Evolutionary conservation across 805 yeast genomes (phyloP).

Genomic region (Teunomyces lycoperdinae): DNA sequence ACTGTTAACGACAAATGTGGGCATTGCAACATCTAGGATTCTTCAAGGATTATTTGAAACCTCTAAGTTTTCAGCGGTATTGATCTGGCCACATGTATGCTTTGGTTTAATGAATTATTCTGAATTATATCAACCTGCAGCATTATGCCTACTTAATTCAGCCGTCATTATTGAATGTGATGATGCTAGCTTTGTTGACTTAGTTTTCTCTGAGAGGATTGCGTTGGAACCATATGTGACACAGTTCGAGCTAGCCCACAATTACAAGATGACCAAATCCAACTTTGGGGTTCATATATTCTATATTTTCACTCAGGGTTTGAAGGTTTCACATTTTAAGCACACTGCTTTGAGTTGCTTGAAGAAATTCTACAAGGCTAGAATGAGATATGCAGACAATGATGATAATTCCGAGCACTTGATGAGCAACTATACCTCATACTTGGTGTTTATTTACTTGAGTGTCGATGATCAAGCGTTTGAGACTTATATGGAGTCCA

Average conservation of each 20-base stretch:
- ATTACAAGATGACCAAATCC: conserved; percentile 35
- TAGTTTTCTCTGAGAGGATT: conserved; percentile 29
- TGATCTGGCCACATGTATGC: conserved; percentile 47
- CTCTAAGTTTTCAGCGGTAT: conserved; percentile 45
- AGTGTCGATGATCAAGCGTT: conserved; percentile 24
- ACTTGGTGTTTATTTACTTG: conserved; percentile 34
- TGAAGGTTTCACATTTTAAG: conserved; percentile 55
- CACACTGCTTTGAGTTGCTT: conserved; percentile 47
- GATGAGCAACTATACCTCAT: conserved; percentile 7
- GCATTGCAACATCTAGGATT: conserved; percentile 47
- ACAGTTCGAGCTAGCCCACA: conserved; percentile 42
- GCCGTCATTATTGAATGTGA: conserved; percentile 21
- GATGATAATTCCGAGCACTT: background rate
- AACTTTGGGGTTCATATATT: conserved; percentile 54
- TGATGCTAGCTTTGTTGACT: conserved; percentile 23
- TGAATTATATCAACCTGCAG: conserved; percentile 32
- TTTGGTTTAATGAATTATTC: conserved; percentile 27
- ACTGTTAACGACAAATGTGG: conserved; percentile 35
- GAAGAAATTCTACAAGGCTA: conserved; percentile 39
- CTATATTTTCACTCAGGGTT: conserved; percentile 51
- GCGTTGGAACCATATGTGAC: conserved; percentile 41
- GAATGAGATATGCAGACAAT: conserved; percentile 31
- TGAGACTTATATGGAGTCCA: conserved; percentile 18
- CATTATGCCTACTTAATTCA: conserved; percentile 27
- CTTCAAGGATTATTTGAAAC: conserved; percentile 46